Percentiles rank a stretch among this genome's conserved stretches.
phyloP scores from a whole-genome alignment of 1,284 basidiomycete genomes.

The Puccinia coronata region DNA sequence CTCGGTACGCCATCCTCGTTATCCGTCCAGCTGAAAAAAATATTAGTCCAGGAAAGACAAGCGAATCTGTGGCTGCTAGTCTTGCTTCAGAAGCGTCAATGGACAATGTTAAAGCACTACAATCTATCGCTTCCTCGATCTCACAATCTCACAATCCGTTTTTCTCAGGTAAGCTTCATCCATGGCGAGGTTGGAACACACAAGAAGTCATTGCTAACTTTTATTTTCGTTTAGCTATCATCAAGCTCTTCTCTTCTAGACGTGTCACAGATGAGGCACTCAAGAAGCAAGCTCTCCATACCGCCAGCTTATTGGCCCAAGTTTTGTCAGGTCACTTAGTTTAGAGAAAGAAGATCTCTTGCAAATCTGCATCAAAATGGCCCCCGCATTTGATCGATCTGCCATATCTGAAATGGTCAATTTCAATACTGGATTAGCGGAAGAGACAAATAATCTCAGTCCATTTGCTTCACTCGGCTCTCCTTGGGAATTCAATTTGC shows the following conservation, averaged over 20 bases:
- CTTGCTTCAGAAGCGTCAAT: constrained; percentile 44
- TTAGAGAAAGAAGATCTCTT: constrained; percentile 77
- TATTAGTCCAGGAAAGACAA: constrained; percentile 56
- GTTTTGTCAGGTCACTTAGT: constrained; percentile 73
- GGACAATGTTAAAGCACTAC: constrained; percentile 73
- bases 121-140: constrained; percentile 76
- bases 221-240: constrained; percentile 68
- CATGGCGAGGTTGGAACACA: not conserved
- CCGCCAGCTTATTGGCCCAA: constrained; percentile 71
- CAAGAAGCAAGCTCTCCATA: constrained; percentile 73
- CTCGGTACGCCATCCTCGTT: not conserved
- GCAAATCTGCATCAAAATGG: constrained; percentile 75
- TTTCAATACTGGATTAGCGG: constrained; percentile 75
- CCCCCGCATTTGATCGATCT: constrained; percentile 67
- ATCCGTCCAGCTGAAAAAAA: constrained; percentile 61
- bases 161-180: constrained; percentile 73
- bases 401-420: constrained; percentile 70
- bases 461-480: constrained; percentile 78
- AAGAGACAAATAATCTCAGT: constrained; percentile 70
- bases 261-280: constrained; percentile 74
- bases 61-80: not conserved
- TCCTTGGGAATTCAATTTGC: constrained; percentile 99
- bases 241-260: constrained; percentile 78
- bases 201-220: not conserved
- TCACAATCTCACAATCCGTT: constrained; percentile 78